A percentile compares a stretch with the other conserved stretches of the same genome.
phyloP scores from a whole-genome alignment of 257 asterid genomes.

The Solanum etuberosum region DNA sequence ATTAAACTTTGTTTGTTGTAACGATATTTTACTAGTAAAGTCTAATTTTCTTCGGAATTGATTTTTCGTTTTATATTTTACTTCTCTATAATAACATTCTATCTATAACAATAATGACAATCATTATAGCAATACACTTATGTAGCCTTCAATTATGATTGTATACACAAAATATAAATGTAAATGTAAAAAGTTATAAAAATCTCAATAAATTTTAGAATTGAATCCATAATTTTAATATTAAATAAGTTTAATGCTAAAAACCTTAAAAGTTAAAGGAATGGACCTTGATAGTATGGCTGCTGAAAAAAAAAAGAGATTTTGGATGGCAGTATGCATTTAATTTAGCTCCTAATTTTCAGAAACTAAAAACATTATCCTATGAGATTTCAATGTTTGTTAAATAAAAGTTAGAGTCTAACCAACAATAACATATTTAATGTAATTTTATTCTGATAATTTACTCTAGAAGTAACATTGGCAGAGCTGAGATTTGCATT shows the following conservation, averaged over 20 bases:
- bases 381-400: background rate
- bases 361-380: background rate
- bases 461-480: no score
- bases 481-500: no score
- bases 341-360: background rate
- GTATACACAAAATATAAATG: background rate
- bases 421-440: background rate
- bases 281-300: background rate
- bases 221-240: background rate
- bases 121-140: background rate
- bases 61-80: background rate
- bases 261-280: no score
- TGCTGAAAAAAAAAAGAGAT: no score
- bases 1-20: background rate
- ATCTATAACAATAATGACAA: background rate
- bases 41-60: no score
- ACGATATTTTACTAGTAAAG: background rate
- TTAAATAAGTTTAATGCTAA: background rate
- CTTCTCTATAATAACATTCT: background rate
- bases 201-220: background rate
- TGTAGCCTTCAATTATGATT: background rate
- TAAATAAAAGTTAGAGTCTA: background rate
- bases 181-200: no score
- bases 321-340: background rate
- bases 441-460: no score